Base-by-base conservation (phyloP, 139 green algal species). In the Chloropicon primus region DNA sequence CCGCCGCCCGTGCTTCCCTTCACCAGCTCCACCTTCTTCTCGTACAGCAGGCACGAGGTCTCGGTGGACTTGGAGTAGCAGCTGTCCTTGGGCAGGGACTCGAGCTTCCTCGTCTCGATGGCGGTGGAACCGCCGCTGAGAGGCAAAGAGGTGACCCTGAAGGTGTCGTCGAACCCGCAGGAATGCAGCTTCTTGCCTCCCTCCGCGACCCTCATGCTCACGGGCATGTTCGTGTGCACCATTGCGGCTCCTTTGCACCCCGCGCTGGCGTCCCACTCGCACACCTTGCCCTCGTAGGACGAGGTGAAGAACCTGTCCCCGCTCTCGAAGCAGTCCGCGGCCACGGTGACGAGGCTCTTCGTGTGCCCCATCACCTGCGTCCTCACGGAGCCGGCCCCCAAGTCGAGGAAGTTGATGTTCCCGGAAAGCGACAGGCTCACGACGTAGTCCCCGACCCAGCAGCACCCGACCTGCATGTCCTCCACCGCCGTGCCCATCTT, bases 401-500 rank as follows among this genome's bases (percentile, higher is more conserved):
- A 26, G 71, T 27, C 23, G 71, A 28, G 71, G 71, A 21, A 27
- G 23, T 74, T 74, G 3, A 27, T 10, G 71, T 27, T 10, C 5
- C 23, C 71, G 17, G 71, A 77, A 27, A 87, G 83, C 2, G 82
- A 84, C 24, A 86, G 24, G 27, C 81, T 80, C 1, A 86, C 72
- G n/a, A 82, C 24, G 78, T 79, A 24, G 25, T 77, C 71, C 26
- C 72, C 76, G 5, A 87, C 27, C 80, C 77, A 86, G 2, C 78
- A 25, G 72, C 77, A 86, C 3, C 83, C 83, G 53, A 86, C 82
- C 82, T 87, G 83, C 73, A 77, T 72, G 2, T 62, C 73, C 54
- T 21, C 28, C 24, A 78, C 73, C 26, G 2, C 10, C 2, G 21
- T 22, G 2, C 23, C 25, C 25, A 80, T 25, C 77, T 62, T 62